Base-by-base conservation (phyloP, 306 rosid genomes). In the Prunus fruticosa region DNA sequence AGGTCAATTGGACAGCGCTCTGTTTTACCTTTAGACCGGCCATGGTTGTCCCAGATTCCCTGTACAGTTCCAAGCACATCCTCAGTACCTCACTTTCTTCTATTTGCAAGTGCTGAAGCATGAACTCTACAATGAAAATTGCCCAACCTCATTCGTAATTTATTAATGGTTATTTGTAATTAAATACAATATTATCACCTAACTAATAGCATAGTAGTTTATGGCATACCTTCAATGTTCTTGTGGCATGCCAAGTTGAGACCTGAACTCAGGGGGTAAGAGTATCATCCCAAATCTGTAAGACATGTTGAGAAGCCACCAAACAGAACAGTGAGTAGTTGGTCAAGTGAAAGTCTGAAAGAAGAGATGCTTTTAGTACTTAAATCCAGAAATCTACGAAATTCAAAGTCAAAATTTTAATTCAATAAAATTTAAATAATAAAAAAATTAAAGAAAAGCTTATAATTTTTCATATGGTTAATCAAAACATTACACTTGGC, bases 251-350 rank as follows among this genome's bases (percentile, higher is more conserved):
- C 86, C 82, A 84, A 65, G 80, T 91, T 88, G 83, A 93, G 83
- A 71, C 98, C 95, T 45, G 87, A 75, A 85, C 95, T 88, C 84
- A 84, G 23, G 20, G 97, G 93, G 76, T 93, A 91, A 91, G 93
- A 67, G 98, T 93, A 72, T 93, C 98, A 84, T 93, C 97, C 87
- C 87, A 93, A 85, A 83, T 93, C 98, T 93, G 90, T 45, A 45
- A 10, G 20, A 54, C n/a, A 20, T 54, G 8, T 32, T 32, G 5
- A 6, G 34, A 32, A 32, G 34, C 6, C 34, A 32, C 34, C 34
- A 32, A 32, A 32, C 34, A 32, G 34, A 32, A 28, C 34, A 32
- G 34, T 32, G 34, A 32, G 6, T 32, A 32, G 34, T 32, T 4
- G 34, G 34, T 32, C 5, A 32, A 32, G 34, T 4, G 34, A 32